Evolutionary conservation across 352 stramenopile genomes (phyloP).

Genomic region (Globisporangium rhizosaccharum): DNA sequence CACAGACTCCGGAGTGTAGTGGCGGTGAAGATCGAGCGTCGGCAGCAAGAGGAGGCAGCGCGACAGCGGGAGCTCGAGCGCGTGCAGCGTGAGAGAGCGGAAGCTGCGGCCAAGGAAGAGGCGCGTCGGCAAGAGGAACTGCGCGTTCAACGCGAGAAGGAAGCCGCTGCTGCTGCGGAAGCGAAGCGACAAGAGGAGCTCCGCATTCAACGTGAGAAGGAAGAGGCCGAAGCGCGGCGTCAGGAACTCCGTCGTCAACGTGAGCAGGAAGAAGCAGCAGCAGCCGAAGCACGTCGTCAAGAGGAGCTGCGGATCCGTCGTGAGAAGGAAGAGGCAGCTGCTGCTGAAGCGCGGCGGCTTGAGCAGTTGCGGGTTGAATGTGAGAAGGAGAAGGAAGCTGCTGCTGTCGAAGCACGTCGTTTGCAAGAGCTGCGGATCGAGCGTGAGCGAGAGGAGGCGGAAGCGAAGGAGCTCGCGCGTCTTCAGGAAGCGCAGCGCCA

Average conservation of each 20-base stretch:
- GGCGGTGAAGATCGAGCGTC: conserved; percentile 9
- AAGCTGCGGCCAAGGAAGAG: no score
- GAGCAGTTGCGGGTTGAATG: not conserved
- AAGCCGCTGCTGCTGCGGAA: no score
- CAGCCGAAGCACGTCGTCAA: not conserved
- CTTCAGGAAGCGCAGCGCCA: not conserved
- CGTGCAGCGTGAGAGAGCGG: no score
- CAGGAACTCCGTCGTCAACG: no score
- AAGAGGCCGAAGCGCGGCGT: no score
- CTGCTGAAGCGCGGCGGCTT: not conserved
- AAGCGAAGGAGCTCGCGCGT: not conserved
- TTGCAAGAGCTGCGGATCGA: conserved; percentile 18
- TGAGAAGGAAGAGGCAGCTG: conserved; percentile 1
- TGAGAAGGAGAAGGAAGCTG: not conserved
- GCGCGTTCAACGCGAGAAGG: no score
- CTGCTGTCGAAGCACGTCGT: not conserved
- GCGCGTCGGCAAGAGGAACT: no score
- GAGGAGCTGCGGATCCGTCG: not conserved
- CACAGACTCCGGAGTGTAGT: conserved; percentile 21
- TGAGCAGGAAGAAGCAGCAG: not conserved
- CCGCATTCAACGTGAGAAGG: no score
- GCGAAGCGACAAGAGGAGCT: no score
- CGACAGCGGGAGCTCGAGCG: no score
- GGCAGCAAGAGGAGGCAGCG: no score
- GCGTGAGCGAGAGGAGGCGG: not conserved